These are phyloP conservation scores for Macrolepiota albuminosa DNA, from an alignment of 768 basidiomycete genomes.

Conservation along the genomic window DNA sequence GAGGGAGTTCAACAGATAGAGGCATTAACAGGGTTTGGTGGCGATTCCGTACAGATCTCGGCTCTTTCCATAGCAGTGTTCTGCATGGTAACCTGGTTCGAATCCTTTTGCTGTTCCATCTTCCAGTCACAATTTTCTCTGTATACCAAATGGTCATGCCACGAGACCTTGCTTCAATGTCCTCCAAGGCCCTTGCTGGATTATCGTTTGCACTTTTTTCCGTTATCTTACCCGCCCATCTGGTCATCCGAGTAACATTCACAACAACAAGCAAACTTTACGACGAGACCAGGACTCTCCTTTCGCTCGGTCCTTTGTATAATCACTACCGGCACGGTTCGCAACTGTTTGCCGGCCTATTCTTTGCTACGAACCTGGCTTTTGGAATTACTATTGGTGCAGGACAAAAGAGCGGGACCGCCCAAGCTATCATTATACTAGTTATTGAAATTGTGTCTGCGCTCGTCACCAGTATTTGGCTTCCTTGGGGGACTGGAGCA, in stretches of 20 bases:
- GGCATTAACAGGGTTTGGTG: constrained; percentile 44
- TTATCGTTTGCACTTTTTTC: constrained; percentile 80
- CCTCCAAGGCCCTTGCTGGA: constrained; percentile 74
- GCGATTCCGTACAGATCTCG: constrained; percentile 54
- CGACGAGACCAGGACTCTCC: constrained; percentile 88
- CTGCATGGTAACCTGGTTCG: constrained; percentile 90
- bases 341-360: constrained; percentile 79
- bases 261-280: constrained; percentile 89
- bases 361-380: constrained; percentile 78
- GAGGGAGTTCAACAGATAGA: constrained; percentile 24
- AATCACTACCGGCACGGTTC: constrained; percentile 92
- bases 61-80: constrained; percentile 77
- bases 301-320: constrained; percentile 88
- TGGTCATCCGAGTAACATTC: constrained; percentile 73
- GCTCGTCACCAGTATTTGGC: constrained; percentile 87
- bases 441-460: constrained; percentile 86
- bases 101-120: constrained; percentile 87
- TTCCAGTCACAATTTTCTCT: constrained; percentile 90
- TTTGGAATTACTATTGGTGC: constrained; percentile 85
- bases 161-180: constrained; percentile 41
- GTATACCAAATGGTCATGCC: constrained; percentile 77
- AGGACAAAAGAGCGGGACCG: constrained; percentile 85
- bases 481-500: constrained; percentile 95
- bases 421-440: constrained; percentile 87
- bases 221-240: constrained; percentile 65